Percentiles rank a stretch among this genome's conserved stretches.
Evolutionary conservation across 2,329 filamentous ascomycete species (phyloP).

Genomic region (Aureobasidium lini): DNA sequence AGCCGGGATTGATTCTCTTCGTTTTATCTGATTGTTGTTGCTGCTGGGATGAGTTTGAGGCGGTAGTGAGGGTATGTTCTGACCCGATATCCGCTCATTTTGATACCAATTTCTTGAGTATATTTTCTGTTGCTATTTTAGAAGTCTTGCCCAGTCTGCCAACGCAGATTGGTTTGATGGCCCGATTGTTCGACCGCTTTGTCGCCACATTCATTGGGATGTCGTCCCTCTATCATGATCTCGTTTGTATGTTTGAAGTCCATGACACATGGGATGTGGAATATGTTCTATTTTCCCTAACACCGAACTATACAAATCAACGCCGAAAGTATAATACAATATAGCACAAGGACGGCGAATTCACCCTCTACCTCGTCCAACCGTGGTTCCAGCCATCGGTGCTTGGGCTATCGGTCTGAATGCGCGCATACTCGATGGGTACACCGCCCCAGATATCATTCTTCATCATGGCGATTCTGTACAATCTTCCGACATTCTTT

Average conservation of each 20-base stretch:
- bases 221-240: too few species aligned
- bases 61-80: slow-evolving; percentile 8
- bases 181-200: background rate
- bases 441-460: slow-evolving; percentile 73
- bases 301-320: background rate
- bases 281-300: background rate
- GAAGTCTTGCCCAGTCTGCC: background rate
- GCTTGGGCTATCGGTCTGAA: slow-evolving; percentile 75
- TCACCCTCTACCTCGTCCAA: slow-evolving; percentile 59
- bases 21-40: background rate
- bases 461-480: slow-evolving; percentile 85
- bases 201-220: background rate
- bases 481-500: slow-evolving; percentile 65
- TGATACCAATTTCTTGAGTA: background rate
- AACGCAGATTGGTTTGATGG: background rate
- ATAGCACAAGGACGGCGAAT: background rate
- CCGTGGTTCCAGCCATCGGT: slow-evolving; percentile 83
- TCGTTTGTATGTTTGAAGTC: too few species aligned
- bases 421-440: slow-evolving; percentile 84
- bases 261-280: background rate
- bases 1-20: slow-evolving; percentile 7
- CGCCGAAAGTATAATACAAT: slow-evolving; percentile 6
- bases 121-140: background rate
- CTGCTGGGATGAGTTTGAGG: background rate
- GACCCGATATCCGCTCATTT: slow-evolving; percentile 9